phyloP scores from a whole-genome alignment of 176 grass and related monocot genomes.

The Oryza meridionalis region DNA sequence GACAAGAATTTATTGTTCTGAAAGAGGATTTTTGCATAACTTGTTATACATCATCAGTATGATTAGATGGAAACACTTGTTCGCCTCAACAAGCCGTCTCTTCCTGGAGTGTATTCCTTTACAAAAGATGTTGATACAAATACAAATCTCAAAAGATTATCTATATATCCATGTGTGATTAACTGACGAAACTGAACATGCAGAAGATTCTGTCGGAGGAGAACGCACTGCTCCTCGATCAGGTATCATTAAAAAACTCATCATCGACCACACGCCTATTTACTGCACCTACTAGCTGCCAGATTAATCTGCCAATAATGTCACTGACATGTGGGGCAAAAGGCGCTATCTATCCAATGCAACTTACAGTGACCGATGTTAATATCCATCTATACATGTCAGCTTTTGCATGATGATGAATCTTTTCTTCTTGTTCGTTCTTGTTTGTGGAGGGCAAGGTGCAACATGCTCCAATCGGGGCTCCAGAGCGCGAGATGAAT shows the following conservation, averaged over 20 bases:
- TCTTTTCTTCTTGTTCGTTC: background rate
- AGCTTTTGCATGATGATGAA: background rate
- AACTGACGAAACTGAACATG: background rate
- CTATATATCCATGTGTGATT: background rate
- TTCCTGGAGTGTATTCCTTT: background rate
- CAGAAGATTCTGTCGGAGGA: constrained; percentile 47
- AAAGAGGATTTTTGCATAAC: background rate
- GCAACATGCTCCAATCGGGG: background rate
- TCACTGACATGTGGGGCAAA: too few relatives aligned
- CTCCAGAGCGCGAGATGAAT: background rate
- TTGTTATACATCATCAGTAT: background rate
- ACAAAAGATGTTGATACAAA: background rate
- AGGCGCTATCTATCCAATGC: too few relatives aligned
- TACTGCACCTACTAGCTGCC: too few relatives aligned
- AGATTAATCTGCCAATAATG: too few relatives aligned
- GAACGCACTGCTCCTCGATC: constrained; percentile 42
- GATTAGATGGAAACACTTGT: background rate
- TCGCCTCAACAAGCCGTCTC: background rate
- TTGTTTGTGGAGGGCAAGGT: background rate
- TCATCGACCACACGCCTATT: too few relatives aligned
- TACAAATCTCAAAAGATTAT: background rate
- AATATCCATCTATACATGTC: background rate
- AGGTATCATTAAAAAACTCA: constrained; percentile 18
- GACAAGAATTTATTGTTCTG: background rate
- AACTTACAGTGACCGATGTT: background rate